phyloP scores from a whole-genome alignment of 257 asterid species.

The Capsicum baccatum region DNA sequence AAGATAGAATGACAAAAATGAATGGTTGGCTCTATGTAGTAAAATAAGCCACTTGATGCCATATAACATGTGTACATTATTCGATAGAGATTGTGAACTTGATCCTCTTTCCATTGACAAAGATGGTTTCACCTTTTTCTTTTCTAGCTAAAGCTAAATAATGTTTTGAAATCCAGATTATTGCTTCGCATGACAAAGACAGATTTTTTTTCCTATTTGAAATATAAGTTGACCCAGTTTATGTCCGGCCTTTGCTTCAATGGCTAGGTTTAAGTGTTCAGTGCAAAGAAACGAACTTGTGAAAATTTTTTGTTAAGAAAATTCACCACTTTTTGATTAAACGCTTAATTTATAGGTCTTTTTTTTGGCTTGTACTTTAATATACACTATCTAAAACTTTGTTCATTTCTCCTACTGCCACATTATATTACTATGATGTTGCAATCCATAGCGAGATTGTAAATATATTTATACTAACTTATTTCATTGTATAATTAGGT shows the following conservation, averaged over 20 bases:
- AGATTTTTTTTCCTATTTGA: not conserved
- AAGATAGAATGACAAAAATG: not conserved
- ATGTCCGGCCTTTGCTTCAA: not conserved
- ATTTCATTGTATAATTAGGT: too few relatives aligned
- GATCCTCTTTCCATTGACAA: conserved; percentile 7
- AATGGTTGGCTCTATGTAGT: not conserved
- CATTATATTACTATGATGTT: too few relatives aligned
- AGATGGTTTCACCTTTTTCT: not conserved
- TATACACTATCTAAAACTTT: too few relatives aligned
- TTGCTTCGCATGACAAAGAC: not conserved
- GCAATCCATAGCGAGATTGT: too few relatives aligned
- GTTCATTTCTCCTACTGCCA: too few relatives aligned
- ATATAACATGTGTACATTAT: not conserved
- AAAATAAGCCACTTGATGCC: not conserved
- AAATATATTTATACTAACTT: too few relatives aligned
- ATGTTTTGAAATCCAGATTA: not conserved
- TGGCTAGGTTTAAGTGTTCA: not conserved
- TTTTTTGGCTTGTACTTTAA: too few relatives aligned
- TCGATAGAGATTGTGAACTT: not conserved
- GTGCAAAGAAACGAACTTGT: not conserved
- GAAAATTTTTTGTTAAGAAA: not conserved
- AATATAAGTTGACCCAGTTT: not conserved
- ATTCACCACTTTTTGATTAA: not conserved
- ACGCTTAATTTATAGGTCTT: not conserved
- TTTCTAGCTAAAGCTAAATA: not conserved